Conservation (phyloP, 2,329 filamentous ascomycete genomes). For the Dothideomycetidae sp. region DNA sequence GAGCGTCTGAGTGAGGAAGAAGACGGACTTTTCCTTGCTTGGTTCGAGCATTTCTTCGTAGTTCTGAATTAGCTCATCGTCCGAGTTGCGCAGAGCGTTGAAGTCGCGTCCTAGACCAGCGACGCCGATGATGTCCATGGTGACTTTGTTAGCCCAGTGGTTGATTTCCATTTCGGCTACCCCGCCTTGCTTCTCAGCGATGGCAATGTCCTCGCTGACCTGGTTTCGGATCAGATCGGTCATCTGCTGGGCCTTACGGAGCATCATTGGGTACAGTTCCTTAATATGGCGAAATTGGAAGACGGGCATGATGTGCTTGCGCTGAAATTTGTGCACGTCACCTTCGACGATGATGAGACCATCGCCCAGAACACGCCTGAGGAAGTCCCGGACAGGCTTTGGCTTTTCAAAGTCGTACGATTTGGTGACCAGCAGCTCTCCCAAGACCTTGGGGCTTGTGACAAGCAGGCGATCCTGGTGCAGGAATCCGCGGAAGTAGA, state of each 20-base stretch:
- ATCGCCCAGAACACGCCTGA: slow-evolving; percentile 36
- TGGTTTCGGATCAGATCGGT: background rate
- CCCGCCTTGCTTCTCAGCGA: slow-evolving; percentile 8
- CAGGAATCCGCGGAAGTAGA: slow-evolving; percentile 27
- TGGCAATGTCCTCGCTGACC: background rate
- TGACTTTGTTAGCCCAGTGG: slow-evolving; percentile 30
- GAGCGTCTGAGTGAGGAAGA: slow-evolving; percentile 40
- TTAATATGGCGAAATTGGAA: slow-evolving; percentile 81
- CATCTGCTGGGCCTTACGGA: slow-evolving; percentile 48
- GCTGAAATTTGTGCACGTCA: slow-evolving; percentile 36
- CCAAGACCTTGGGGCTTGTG: slow-evolving; percentile 28
- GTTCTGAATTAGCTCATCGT: slow-evolving; percentile 26
- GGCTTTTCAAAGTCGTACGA: slow-evolving; percentile 43
- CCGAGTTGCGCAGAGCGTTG: slow-evolving; percentile 25
- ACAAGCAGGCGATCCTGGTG: slow-evolving; percentile 21
- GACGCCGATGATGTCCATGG: slow-evolving; percentile 33
- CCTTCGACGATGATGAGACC: slow-evolving; percentile 39
- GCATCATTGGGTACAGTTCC: slow-evolving; percentile 71
- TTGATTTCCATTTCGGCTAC: slow-evolving; percentile 27
- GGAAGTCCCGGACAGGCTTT: slow-evolving; percentile 25
- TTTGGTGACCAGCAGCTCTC: slow-evolving; percentile 38
- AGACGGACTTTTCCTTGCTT: slow-evolving; percentile 32
- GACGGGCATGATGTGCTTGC: slow-evolving; percentile 68
- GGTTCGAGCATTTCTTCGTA: slow-evolving; percentile 30
- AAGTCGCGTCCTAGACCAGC: slow-evolving; percentile 33